Percentiles rank a stretch among this genome's conserved stretches.
phyloP scores from a whole-genome alignment of 2,329 filamentous ascomycete genomes.

The Pseudomassariella vexata region DNA sequence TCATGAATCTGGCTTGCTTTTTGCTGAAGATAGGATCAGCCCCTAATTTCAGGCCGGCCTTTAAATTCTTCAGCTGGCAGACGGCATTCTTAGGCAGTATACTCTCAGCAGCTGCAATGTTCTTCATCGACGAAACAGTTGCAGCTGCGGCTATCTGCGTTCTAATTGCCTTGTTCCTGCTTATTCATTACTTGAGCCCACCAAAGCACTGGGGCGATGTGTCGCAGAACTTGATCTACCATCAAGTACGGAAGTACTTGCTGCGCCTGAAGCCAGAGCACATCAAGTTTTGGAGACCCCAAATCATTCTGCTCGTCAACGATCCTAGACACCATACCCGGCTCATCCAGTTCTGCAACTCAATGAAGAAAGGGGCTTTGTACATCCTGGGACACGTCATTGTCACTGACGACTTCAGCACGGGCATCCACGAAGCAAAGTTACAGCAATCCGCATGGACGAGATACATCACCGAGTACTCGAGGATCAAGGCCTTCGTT shows the following conservation, averaged over 20 bases:
- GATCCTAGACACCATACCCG: slow-evolving; percentile 76
- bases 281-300: slow-evolving; percentile 89
- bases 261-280: slow-evolving; percentile 80
- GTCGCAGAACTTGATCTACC: slow-evolving; percentile 80
- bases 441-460: slow-evolving; percentile 78
- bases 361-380: slow-evolving; percentile 78
- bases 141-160: slow-evolving; percentile 70
- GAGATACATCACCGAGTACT: slow-evolving; percentile 76
- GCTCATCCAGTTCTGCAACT: slow-evolving; percentile 87
- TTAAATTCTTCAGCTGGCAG: slow-evolving; percentile 85
- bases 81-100: slow-evolving; percentile 71
- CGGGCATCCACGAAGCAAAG: slow-evolving; percentile 74
- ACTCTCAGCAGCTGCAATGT: slow-evolving; percentile 77
- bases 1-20: slow-evolving; percentile 84
- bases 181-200: slow-evolving; percentile 81
- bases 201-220: slow-evolving; percentile 90
- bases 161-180: slow-evolving; percentile 69
- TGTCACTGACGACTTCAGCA: slow-evolving; percentile 74
- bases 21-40: slow-evolving; percentile 81
- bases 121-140: slow-evolving; percentile 80
- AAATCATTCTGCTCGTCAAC: slow-evolving; percentile 79
- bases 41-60: slow-evolving; percentile 82
- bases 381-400: slow-evolving; percentile 87
- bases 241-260: slow-evolving; percentile 81
- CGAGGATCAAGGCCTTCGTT: slow-evolving; percentile 82